Evolutionary conservation across 2,329 filamentous ascomycete genomes (phyloP), one percentile per base, ranked within the genome.

Genomic region (Clonostachys rhizophaga): DNA sequence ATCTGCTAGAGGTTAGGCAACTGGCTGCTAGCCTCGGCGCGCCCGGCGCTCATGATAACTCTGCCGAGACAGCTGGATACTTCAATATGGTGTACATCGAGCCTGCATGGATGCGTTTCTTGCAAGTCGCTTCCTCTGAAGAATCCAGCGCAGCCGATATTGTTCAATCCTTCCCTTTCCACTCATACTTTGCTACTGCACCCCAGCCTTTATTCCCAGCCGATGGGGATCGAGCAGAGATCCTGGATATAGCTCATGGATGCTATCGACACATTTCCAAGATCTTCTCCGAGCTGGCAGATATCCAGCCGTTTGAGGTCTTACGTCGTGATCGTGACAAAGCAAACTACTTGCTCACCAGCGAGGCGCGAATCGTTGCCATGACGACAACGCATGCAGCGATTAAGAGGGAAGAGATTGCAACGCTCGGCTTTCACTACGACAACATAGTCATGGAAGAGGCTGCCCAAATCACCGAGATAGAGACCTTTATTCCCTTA

Each of bases 331-430:
- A 91, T 53, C 84, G 88, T 35, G 94, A 99, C 63, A 96, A 95
- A 70, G 87, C 91, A 45, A 97, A 97, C 65, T 99, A 99, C 60
- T 81, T 99, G 6, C 79, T 99, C 34, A 87, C 91, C 6, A 96
- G 91, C 58, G 92, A 97, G 67, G 95, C 95, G n/a, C 86, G 94
- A 35, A 94, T 99, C 52, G 86, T 99, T 54, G 95, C 94, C 49
- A 99, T 99, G 95, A 99, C 94, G 16, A 95, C 91, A 5, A 99
- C 95, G 0, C 94, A 99, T 65, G 95, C 94, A 5, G 94, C 94
- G 2, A 99, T 99, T 79, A 84, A 91, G 51, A 79, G 92, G 52
- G 84, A 89, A 52, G 92, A 97, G 58, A 97, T 99, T 57, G 87
- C 90, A 1, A 78, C 81, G 14, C 78, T 97, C n/a, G 91, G 91